Base-by-base conservation (phyloP, 306 rosid species). In the Fragaria nilgerrensis region DNA sequence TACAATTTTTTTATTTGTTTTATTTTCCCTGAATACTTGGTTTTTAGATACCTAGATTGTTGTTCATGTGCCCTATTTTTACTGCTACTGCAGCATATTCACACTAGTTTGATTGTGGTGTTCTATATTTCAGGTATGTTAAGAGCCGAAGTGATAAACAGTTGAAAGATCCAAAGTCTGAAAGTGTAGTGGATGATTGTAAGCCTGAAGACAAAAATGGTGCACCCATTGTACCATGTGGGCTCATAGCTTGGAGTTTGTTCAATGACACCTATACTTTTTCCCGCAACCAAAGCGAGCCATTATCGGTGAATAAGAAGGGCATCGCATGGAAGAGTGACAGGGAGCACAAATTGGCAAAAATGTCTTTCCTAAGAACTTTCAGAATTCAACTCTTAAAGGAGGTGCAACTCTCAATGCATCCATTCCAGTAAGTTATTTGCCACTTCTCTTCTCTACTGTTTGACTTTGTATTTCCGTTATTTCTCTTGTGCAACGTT, bases 181-280 rank as follows among this genome's bases (percentile, higher is more conserved):
- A 5, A 55, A 39, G 6, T 82, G 79, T 80, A 0, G 79, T 72
- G 62, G 70, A 84, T 76, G 53, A 72, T 75, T 96, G 99, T 82
- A 76, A 89, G 45, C 99, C 97, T 22, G 99, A 96, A 82, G 84
- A 78, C 72, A 0, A 3, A 36, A 62, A 85, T 56, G 93, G 88
- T 55, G 16, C 0, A 11, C 75, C 87, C 55, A 84, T 95, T 70
- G 84, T 95, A 76, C 98, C 98, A 45, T 95, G 98, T 81, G 98
- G 98, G 84, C 97, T 95, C 58, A 92, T 95, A 34, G 98, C 98
- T 44, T 95, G 98, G 98, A 95, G 98, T 74, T 79, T 95, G 91
- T 95, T 95, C 83, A 95, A 95, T 15, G 98, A 95, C 78, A 95
- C 98, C 1, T 95, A 95, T 79, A 48, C 0, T 73, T 92, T 95